Evolutionary conservation across 2,329 filamentous ascomycete genomes (phyloP).

Genomic region (Monosporascus sp.): DNA sequence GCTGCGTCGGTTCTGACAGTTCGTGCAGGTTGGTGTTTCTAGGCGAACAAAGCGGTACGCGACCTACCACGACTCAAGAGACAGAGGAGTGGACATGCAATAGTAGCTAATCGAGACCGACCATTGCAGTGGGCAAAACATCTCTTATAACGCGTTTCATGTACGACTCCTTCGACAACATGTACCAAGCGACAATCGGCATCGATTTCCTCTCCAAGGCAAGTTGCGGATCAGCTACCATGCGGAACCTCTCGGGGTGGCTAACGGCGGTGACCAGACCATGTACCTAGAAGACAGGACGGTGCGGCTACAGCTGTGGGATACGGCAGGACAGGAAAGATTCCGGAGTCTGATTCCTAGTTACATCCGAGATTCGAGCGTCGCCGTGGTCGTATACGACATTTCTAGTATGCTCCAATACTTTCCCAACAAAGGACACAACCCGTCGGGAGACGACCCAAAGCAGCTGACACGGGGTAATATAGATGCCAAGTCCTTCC

Average conservation of each 20-base stretch:
- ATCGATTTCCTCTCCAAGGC: slow-evolving; percentile 99
- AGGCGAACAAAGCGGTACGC: slow-evolving; percentile 95
- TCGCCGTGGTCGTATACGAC: slow-evolving; percentile 98
- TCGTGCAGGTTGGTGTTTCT: slow-evolving; percentile 82
- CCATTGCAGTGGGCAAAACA: slow-evolving; percentile 81
- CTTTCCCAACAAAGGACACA: not conserved
- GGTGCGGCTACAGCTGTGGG: slow-evolving; percentile 95
- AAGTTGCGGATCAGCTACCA: slow-evolving; percentile 22
- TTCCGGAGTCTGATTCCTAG: slow-evolving; percentile 96
- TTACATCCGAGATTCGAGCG: slow-evolving; percentile 96
- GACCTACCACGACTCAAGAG: not conserved
- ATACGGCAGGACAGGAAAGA: slow-evolving; percentile 94
- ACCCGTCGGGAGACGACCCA: not conserved
- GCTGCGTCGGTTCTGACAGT: not conserved
- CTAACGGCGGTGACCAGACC: slow-evolving; percentile 49
- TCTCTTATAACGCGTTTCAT: slow-evolving; percentile 98
- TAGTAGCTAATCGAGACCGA: slow-evolving; percentile 5
- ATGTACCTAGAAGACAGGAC: slow-evolving; percentile 99
- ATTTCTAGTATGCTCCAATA: slow-evolving; percentile 65
- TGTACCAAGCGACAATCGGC: slow-evolving; percentile 98
- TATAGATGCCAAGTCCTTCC: slow-evolving; percentile 85
- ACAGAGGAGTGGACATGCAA: not conserved
- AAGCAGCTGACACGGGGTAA: slow-evolving; percentile 14
- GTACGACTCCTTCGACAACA: slow-evolving; percentile 99
- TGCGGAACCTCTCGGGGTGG: not conserved